A percentile compares a stretch with the other conserved stretches of the same genome.
These are phyloP conservation scores for Lonicera japonica DNA, from an alignment of 129 eudicot species.

Conservation along the genomic window DNA sequence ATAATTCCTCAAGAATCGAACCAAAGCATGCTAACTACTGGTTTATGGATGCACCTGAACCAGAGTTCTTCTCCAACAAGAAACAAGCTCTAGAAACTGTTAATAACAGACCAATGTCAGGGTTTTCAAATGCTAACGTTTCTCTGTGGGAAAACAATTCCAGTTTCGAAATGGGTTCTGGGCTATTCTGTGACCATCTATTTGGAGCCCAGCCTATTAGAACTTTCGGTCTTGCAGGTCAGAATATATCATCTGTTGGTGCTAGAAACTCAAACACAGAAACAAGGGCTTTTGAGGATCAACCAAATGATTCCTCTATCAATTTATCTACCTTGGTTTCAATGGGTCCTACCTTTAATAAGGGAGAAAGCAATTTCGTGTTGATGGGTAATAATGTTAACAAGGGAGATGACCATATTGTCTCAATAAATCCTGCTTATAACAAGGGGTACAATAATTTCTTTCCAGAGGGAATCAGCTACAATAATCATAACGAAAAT, in stretches of 20 bases:
- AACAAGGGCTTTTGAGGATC: slow-evolving; percentile 6
- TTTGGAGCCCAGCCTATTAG: slow-evolving; percentile 5
- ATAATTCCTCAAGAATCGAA: slow-evolving; percentile 19
- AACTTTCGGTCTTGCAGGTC: slow-evolving; percentile 11
- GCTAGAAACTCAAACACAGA: slow-evolving; percentile 2
- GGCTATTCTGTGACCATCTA: slow-evolving; percentile 4
- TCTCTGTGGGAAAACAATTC: slow-evolving; percentile 10
- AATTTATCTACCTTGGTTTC: slow-evolving; percentile 12
- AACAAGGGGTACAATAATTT: slow-evolving; percentile 18
- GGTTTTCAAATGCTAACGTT: slow-evolving; percentile 3
- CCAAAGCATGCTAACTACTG: slow-evolving; percentile 29
- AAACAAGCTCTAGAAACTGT: slow-evolving; percentile 26
- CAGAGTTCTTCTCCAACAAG: slow-evolving; percentile 20
- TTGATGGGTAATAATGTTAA: slow-evolving; percentile 6
- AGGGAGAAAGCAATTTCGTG: slow-evolving; percentile 13
- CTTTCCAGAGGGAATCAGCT: slow-evolving; percentile 4
- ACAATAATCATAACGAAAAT: slow-evolving; percentile 7
- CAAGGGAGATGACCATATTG: slow-evolving; percentile 12
- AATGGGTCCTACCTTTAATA: slow-evolving; percentile 13
- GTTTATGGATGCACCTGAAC: slow-evolving; percentile 17
- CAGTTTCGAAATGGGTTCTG: slow-evolving; percentile 1
- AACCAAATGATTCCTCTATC: slow-evolving; percentile 8
- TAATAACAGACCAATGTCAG: slow-evolving; percentile 13
- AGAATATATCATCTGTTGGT: slow-evolving; percentile 3
- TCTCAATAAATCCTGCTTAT: slow-evolving; percentile 11